Percentiles rank a stretch among this genome's conserved stretches.
Evolutionary conservation across 2,329 filamentous ascomycete genomes (phyloP).

Genomic region (Ceratocystis cacaofunesta): DNA sequence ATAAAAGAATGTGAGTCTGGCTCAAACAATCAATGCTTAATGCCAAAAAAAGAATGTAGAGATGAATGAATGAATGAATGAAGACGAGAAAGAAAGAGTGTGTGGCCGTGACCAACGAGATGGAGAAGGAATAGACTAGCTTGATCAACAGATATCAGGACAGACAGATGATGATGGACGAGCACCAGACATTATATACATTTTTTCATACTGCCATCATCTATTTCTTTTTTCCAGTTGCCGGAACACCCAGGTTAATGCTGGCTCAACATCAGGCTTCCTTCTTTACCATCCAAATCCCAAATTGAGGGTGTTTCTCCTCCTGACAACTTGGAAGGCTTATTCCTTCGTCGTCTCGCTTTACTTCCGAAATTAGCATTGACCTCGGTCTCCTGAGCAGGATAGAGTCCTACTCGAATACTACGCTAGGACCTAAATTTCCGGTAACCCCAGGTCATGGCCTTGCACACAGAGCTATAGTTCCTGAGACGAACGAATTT

Average conservation of each 20-base stretch:
- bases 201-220: neutral
- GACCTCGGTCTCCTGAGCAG: neutral
- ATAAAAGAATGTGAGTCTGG: neutral
- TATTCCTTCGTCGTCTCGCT: neutral
- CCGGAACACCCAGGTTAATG: neutral
- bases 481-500: neutral
- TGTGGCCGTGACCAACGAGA: neutral
- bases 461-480: neutral
- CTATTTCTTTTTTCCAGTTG: too few species aligned
- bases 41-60: neutral
- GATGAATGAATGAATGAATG: neutral
- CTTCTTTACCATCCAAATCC: neutral
- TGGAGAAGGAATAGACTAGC: neutral
- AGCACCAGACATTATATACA: neutral
- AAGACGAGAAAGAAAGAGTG: neutral
- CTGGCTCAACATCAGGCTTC: neutral
- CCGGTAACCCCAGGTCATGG: neutral
- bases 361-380: neutral
- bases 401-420: neutral
- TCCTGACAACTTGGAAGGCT: neutral
- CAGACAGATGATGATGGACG: too few species aligned
- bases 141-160: neutral
- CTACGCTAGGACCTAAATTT: neutral
- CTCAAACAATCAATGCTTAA: neutral
- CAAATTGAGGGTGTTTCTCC: neutral